phyloP scores from a whole-genome alignment of 805 yeast species.

The Cyberlindnera mrakii region DNA sequence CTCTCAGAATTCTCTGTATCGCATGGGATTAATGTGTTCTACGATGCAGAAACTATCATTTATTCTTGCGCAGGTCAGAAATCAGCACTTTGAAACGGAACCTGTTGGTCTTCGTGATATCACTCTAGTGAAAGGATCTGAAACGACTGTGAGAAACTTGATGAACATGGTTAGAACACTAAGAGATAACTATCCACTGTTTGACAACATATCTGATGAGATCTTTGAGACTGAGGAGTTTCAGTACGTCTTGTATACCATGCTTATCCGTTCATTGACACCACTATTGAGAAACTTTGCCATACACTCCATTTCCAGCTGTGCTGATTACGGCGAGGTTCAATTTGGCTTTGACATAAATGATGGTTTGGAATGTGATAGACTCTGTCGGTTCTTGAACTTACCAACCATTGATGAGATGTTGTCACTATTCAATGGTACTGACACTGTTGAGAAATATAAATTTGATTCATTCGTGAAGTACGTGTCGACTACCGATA shows the following conservation, averaged over 20 bases:
- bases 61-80: constrained; percentile 19
- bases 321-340: constrained; percentile 39
- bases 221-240: constrained; percentile 21
- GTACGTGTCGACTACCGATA: constrained; percentile 18
- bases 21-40: constrained; percentile 44
- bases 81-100: constrained; percentile 22
- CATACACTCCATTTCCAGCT: constrained; percentile 46
- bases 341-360: constrained; percentile 22
- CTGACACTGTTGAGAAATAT: constrained; percentile 21
- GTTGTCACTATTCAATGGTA: constrained; percentile 8
- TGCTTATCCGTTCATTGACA: constrained; percentile 49
- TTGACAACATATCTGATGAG: constrained; percentile 24
- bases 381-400: constrained; percentile 43
- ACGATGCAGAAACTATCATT: constrained; percentile 39
- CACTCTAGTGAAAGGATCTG: constrained; percentile 18
- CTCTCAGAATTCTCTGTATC: constrained; percentile 41
- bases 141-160: constrained; percentile 3
- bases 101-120: constrained; percentile 31
- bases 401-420: constrained; percentile 33
- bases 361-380: constrained; percentile 44
- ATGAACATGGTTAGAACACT: constrained; percentile 10
- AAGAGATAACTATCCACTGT: constrained; percentile 23
- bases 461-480: constrained; percentile 14
- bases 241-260: constrained; percentile 40
- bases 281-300: constrained; percentile 63